Conservation (phyloP, 2,329 filamentous ascomycete genomes). For the Hymenoscyphus scutula region DNA sequence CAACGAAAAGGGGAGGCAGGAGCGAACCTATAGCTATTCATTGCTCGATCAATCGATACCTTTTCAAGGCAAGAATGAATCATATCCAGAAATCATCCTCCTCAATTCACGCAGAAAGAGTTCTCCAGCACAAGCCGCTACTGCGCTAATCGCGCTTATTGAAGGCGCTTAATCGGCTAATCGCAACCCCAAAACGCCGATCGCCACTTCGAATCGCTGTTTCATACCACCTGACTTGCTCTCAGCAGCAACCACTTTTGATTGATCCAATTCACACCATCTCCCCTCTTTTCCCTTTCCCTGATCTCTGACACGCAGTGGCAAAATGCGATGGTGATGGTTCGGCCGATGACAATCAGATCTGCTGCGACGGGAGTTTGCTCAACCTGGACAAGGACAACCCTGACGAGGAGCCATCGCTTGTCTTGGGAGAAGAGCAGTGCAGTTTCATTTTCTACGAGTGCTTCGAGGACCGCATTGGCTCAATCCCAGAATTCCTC, state of each 20-base stretch:
- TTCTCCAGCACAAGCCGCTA: neutral
- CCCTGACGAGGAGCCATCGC: conserved; percentile 2
- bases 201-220: neutral
- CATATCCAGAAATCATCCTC: no score
- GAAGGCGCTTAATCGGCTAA: neutral
- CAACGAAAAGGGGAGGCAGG: no score
- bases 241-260: neutral
- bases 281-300: neutral
- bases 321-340: conserved; percentile 15
- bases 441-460: neutral
- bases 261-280: neutral
- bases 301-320: neutral
- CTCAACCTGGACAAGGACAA: neutral
- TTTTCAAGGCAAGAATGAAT: no score
- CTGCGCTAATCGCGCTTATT: neutral
- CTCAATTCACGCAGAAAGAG: no score
- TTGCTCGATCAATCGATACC: no score
- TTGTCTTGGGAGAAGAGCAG: neutral
- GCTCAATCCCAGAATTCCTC: neutral
- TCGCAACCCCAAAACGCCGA: neutral
- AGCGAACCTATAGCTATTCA: no score
- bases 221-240: neutral
- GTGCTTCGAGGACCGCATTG: neutral
- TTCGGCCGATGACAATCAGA: conserved; percentile 11
- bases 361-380: neutral